Conservation (phyloP, 768 basidiomycete genomes). For the Russula sp. region DNA sequence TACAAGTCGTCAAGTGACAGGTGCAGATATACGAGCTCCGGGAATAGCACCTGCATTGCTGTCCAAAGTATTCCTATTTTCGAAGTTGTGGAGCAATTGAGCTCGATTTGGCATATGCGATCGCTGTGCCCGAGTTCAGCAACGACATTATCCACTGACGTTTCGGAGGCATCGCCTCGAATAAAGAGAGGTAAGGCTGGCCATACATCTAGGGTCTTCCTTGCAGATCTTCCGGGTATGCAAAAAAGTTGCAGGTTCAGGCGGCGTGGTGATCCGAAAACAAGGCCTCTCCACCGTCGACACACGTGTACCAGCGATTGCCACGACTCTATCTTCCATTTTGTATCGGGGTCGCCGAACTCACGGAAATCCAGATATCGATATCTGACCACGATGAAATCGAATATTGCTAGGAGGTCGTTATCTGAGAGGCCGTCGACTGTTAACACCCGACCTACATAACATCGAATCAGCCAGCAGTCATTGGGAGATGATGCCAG, state of each 20-base stretch:
- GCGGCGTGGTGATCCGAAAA: neutral
- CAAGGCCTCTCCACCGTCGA: neutral
- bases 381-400: too few species aligned
- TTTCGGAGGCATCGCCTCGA: too few species aligned
- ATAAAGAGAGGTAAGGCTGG: neutral
- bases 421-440: too few species aligned
- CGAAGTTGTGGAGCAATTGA: accelerated
- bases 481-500: too few species aligned
- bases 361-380: too few species aligned
- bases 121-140: neutral
- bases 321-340: neutral
- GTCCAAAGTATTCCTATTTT: neutral
- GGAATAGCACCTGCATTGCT: neutral
- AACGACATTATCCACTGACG: neutral
- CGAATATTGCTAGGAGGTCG: too few species aligned
- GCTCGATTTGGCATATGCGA: neutral
- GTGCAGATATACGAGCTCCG: neutral
- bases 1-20: too few species aligned
- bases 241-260: neutral
- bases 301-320: neutral
- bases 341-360: too few species aligned
- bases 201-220: neutral
- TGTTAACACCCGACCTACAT: too few species aligned
- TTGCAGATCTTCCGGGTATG: neutral
- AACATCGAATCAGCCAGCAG: too few species aligned